Evolutionary conservation across 768 basidiomycete genomes (phyloP), one percentile per base, ranked within the genome.

Genomic region (Serendipita indica): DNA sequence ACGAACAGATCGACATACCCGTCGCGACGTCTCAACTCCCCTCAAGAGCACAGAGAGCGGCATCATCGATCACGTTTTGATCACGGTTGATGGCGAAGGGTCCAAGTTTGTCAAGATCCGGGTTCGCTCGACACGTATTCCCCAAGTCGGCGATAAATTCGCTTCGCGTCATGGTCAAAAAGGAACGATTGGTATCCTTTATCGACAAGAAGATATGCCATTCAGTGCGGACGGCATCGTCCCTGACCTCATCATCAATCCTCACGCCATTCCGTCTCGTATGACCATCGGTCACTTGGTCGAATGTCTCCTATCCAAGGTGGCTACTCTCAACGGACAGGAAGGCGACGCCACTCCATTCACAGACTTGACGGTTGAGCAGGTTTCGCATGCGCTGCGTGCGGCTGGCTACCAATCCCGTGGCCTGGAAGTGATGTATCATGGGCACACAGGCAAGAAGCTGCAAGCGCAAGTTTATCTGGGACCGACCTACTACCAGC

Each of bases 211-310:
- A 70, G 96, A 99, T 69, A 98, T 99, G 96, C 96, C 49, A 30
- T 99, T 98, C 75, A 94, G 92, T 2, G 83, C 84, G 1, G 92
- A 98, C 68, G 96, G 96, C 60, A 90, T 97, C 65, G 89, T 89
- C 1, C 96, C 96, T 7, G 96, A 99, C 70, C 78, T 99, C 66
- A 80, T 99, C 73, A 99, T 99, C 72, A 99, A 99, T 67, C 96
- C 96, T 35, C 96, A 99, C 70, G 96, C 96, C 67, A 99, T 99
- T 71, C 96, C 96, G 3, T 98, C 96, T 57, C 94, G 96, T 73
- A 99, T 99, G 96, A 99, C 96, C 22, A 99, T 99, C 65, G 96
- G 96, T 25, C 96, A 99, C 72, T 82, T 99, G 77, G 93, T 99
- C 67, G 96, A 99, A 71, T 96, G 92, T 80, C 74, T 99, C 33